Evolutionary conservation across 2,329 filamentous ascomycete species (phyloP), one percentile per base, ranked within the genome.

Genomic region (Ophioceras dolichostomum): DNA sequence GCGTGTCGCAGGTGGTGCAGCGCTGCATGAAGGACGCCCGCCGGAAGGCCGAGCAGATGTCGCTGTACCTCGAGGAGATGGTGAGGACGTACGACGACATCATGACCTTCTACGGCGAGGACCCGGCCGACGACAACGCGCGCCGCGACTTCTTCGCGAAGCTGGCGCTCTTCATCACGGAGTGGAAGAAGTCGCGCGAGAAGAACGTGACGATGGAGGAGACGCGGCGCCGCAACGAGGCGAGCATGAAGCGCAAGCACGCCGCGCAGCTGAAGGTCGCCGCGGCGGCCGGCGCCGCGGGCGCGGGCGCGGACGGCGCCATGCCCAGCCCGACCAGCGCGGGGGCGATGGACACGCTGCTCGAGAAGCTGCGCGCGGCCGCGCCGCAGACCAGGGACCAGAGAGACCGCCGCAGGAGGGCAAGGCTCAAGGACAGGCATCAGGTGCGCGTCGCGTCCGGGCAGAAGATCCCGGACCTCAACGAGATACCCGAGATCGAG

Each of bases 21-120:
- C 73, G 89, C 36, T 80, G 74, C 46, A 96, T 98, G 89, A 96
- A 95, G 65, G 91, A 98, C 47, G 91, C 91, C 16, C 70, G 91
- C 43, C 75, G 89, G 50, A 98, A 96, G 66, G 87, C 91, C 3
- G 89, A 95, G 58, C 91, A 96, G 64, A 83, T 96, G 78, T 75
- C 85, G 54, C 67, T 96, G 17, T 95, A 94, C 57, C 65, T 96
- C 33, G 88, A 94, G 47, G 87, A 95, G 55, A 95, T 94, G 85
- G 68, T 76, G 47, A 79, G 83, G 53, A 83, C 82, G 1, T 96
- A 89, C 64, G 83, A 94, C 52, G 87, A 95, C 55, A 95, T 96
- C 48, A 87, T 96, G 79, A 73, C 80, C 5, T 94, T 94, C 61
- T 96, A 95, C 55, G 91, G 91, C 46, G 91, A 98, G 64, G 91